A percentile compares a stretch with the other conserved stretches of the same genome.
Evolutionary conservation across 2,329 filamentous ascomycete genomes (phyloP).

Genomic region (Apiospora malaysiana): DNA sequence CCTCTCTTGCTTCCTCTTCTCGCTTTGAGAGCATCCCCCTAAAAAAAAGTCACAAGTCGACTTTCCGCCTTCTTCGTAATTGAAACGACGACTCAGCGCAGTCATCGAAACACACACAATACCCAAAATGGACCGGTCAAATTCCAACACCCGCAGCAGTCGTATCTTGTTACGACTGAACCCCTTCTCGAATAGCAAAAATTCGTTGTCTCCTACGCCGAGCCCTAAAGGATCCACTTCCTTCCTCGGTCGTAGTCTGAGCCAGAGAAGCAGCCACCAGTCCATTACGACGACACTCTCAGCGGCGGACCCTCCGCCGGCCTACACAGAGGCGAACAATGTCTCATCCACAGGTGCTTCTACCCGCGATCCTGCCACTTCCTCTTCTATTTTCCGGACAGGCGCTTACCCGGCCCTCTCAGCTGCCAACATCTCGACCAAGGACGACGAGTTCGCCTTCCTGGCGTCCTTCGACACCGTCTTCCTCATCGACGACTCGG

Average conservation of each 20-base stretch:
- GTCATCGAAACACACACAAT: background rate
- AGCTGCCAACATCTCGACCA: slow-evolving; percentile 10
- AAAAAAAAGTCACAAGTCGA: too few species aligned
- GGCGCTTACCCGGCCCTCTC: slow-evolving; percentile 19
- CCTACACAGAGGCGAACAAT: slow-evolving; percentile 5
- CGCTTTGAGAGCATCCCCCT: background rate
- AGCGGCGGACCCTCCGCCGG: slow-evolving; percentile 10
- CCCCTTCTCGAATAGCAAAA: background rate
- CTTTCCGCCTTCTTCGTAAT: background rate
- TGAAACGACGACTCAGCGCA: background rate
- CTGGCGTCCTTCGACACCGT: slow-evolving; percentile 82
- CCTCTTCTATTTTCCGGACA: background rate
- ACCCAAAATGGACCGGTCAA: background rate
- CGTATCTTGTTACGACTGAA: slow-evolving; percentile 1
- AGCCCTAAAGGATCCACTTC: background rate
- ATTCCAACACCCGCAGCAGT: slow-evolving; percentile 3
- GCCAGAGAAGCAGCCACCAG: background rate
- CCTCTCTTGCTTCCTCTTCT: background rate
- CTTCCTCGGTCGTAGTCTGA: slow-evolving; percentile 2
- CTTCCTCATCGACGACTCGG: slow-evolving; percentile 92
- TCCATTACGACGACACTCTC: background rate
- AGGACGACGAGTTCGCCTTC: slow-evolving; percentile 58
- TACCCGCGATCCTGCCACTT: background rate
- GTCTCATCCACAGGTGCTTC: slow-evolving; percentile 3
- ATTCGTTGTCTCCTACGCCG: background rate